Evolutionary conservation across 1,284 basidiomycete genomes (phyloP), one percentile per base, ranked within the genome.

Genomic region (Ceraceosorus guamensis): DNA sequence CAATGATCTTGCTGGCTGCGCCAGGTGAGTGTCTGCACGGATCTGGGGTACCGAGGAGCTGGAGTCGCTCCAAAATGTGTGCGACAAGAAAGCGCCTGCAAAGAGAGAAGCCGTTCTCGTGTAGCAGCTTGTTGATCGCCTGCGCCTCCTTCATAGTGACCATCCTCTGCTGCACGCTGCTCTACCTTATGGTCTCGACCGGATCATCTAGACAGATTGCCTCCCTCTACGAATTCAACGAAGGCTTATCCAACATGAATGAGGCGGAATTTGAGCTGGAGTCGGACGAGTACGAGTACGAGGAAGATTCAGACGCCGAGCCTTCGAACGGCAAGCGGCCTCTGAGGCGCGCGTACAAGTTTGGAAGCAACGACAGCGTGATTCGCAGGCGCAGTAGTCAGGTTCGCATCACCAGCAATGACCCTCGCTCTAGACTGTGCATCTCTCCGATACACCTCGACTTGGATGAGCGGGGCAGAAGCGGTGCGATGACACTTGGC

Each of bases 361-460:
- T 18, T 14, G 31, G 13, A 14, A 35, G 34, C 24, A 10, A 24
- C 49, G 49, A 43, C 50, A 43, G 24, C 45, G 11, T 30, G n/a
- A 24, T 52, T 4, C 24, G 18, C 34, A 64, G 57, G 48, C 45
- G 55, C 7, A 56, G 56, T 18, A 66, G 59, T 43, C 55, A 68
- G 33, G 60, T 70, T 0, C 56, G 66, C 18, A 70, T 75, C 53
- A 63, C 55, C 7, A 66, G 65, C 10, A 63, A 64, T 14, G 72
- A 75, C 46, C 72, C 72, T 0, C 61, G 61, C 10, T 71, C 69
- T 39, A 56, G 47, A 2, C 59, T 75, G 6, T 67, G 60, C 52
- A 56, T 59, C 37, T 47, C 52, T 16, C 70, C 72, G 0, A 62
- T 73, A 43, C 61, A 70, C 31, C 37, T 74, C 51, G 63, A 72